Base-by-base conservation (phyloP, 176 grass and related monocot genomes). In the Echinochloa phyllopogon region DNA sequence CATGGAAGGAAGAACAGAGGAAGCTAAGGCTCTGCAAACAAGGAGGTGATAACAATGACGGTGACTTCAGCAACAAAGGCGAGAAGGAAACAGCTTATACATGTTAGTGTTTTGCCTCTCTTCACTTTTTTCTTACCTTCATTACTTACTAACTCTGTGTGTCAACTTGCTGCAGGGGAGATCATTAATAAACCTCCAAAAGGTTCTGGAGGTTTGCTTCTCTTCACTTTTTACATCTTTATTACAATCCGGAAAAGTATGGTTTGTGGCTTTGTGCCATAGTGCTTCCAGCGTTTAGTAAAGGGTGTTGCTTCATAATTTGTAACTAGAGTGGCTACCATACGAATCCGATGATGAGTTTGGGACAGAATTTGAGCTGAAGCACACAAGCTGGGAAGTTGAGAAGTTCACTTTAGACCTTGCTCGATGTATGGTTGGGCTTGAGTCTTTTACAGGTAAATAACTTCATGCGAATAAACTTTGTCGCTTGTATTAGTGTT, bases 361-460 rank as follows among this genome's bases (percentile, higher is more conserved):
- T 7, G 69, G 81, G 23, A 63, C 56, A 50, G 18, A 37, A 50
- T 48, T 48, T 74, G 81, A 51, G 69, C 81, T 74, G 7, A 74
- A 83, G 69, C 21, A 45, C 10, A 18, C 57, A 25, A 62, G 58
- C 10, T 83, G 57, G 69, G 59, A 45, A 39, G 56, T 83, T 14
- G 81, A 83, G 69, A 61, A 83, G 47, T 17, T 63, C 27, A 74
- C 81, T 39, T 12, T 83, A 23, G 57, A 83, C n/a, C 81, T 83
- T 74, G 69, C 81, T 74, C 69, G 44, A 64, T 74, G 69, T 74
- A n/a, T 25, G 56, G 81, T 83, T 83, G 81, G 81, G 16, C 69
- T 83, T 5, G 56, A 63, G 44, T 83, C 56, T 50, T 83, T 74
- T 25, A 51, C 29, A 74, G 80, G 80, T 83, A 21, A 48, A 45